Conservation (phyloP, 306 rosid genomes). For the Cicer chorassanicum region DNA sequence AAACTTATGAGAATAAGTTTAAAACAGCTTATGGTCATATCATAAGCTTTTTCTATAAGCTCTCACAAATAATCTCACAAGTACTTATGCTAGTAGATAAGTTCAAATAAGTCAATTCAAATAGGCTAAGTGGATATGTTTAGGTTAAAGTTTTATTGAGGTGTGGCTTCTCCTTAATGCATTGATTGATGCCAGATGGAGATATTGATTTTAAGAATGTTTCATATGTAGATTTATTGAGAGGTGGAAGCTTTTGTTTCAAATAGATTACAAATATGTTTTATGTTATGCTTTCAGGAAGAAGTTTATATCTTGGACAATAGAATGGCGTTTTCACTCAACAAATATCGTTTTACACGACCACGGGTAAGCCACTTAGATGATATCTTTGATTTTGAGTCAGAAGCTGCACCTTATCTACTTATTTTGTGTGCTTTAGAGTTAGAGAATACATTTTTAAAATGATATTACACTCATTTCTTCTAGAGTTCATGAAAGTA, state of each 20-base stretch:
- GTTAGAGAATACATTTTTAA: slow-evolving; percentile 21
- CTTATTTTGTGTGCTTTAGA: slow-evolving; percentile 18
- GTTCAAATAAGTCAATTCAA: too few relatives aligned
- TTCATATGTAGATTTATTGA: slow-evolving; percentile 27
- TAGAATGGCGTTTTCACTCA: slow-evolving; percentile 83
- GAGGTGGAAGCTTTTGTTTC: slow-evolving; percentile 25
- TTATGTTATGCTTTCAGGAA: slow-evolving; percentile 58
- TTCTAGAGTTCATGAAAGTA: slow-evolving; percentile 70
- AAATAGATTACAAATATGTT: slow-evolving; percentile 24
- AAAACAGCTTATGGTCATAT: too few relatives aligned
- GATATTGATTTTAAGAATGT: slow-evolving; percentile 3
- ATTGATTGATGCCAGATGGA: neutral
- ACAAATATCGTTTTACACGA: slow-evolving; percentile 64
- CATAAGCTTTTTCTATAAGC: too few relatives aligned
- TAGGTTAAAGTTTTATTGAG: neutral
- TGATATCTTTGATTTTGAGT: neutral
- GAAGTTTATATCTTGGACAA: slow-evolving; percentile 83
- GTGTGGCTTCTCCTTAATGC: neutral
- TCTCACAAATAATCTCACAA: too few relatives aligned
- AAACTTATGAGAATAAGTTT: too few relatives aligned
- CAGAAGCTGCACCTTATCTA: slow-evolving; percentile 11
- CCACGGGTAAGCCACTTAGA: slow-evolving; percentile 70
- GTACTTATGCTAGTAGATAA: too few relatives aligned
- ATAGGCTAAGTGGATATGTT: neutral
- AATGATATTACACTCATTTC: slow-evolving; percentile 38